These are phyloP conservation scores for Diaporthe amygdali DNA, from an alignment of 2,329 filamentous ascomycete genomes.

Conservation along the genomic window DNA sequence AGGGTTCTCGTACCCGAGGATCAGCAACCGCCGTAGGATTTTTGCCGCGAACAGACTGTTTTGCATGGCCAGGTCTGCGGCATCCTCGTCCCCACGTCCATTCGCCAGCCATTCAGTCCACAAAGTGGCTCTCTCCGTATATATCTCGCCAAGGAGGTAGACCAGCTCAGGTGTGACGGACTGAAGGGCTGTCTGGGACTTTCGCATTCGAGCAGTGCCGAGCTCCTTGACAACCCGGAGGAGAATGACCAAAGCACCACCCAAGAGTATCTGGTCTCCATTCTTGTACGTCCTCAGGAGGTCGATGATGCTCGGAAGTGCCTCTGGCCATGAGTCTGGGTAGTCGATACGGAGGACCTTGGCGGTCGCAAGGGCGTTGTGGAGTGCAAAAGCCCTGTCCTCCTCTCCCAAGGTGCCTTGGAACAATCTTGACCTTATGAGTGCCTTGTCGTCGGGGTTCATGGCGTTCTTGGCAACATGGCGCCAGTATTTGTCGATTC, in stretches of 20 bases:
- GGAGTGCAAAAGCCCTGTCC: constrained; percentile 76
- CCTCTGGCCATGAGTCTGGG: constrained; percentile 80
- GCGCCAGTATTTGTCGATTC: constrained; percentile 94
- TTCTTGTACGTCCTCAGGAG: constrained; percentile 65
- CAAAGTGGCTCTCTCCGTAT: constrained; percentile 71
- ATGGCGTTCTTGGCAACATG: constrained; percentile 65
- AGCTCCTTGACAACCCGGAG: constrained; percentile 91
- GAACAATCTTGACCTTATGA: constrained; percentile 77
- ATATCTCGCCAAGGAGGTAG: constrained; percentile 79
- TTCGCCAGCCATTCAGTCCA: constrained; percentile 70
- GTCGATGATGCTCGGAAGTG: constrained; percentile 64
- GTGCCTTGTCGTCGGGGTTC: constrained; percentile 74
- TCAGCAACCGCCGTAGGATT: constrained; percentile 77
- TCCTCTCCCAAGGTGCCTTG: constrained; percentile 79
- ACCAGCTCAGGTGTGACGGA: constrained; percentile 82
- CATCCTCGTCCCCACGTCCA: constrained; percentile 62
- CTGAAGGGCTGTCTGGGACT: constrained; percentile 78
- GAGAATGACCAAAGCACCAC: constrained; percentile 76
- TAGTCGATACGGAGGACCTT: constrained; percentile 92
- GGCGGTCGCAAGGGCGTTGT: constrained; percentile 86
- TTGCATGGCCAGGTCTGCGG: constrained; percentile 68
- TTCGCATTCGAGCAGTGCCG: constrained; percentile 76
- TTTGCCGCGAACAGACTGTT: constrained; percentile 83
- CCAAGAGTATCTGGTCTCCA: constrained; percentile 69
- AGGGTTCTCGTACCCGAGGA: constrained; percentile 83